Evolutionary conservation across 352 stramenopile genomes (phyloP).

Genomic region (Phytophthora sp.): DNA sequence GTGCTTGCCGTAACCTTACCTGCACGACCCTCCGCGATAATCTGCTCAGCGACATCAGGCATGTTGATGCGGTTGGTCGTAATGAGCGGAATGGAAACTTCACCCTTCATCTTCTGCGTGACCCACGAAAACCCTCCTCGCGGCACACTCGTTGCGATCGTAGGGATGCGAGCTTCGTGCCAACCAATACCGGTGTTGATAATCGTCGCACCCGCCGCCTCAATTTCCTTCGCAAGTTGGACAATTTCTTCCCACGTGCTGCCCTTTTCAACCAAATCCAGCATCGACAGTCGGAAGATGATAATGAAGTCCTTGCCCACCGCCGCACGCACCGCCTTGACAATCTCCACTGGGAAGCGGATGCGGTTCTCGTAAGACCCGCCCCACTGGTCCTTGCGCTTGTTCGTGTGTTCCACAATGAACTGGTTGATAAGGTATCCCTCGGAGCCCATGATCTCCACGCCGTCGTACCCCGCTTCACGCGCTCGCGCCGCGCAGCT

Average conservation of each 20-base stretch:
- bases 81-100: constrained; percentile 93
- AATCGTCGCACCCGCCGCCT: constrained; percentile 94
- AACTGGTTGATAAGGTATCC: constrained; percentile 99
- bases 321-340: constrained; percentile 89
- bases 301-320: constrained; percentile 97
- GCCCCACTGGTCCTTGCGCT: constrained; percentile 94
- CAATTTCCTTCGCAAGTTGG: constrained; percentile 89
- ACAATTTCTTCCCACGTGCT: constrained; percentile 90
- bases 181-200: constrained; percentile 99
- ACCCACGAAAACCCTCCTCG: constrained; percentile 95
- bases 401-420: constrained; percentile 95
- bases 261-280: constrained; percentile 95
- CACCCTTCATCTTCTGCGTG: constrained; percentile 91
- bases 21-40: constrained; percentile 87
- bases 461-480: constrained; percentile 96
- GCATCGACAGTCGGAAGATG: constrained; percentile 97
- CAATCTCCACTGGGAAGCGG: constrained; percentile 94
- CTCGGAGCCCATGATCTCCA: constrained; percentile 99
- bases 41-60: constrained; percentile 88
- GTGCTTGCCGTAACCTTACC: no score
- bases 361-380: constrained; percentile 95
- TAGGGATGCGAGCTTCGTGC: constrained; percentile 97
- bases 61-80: constrained; percentile 99
- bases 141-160: constrained; percentile 96
- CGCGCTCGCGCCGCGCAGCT: constrained; percentile 80